Base-by-base conservation (phyloP, 192 early-diverging fungal species). In the Backusella circina region DNA sequence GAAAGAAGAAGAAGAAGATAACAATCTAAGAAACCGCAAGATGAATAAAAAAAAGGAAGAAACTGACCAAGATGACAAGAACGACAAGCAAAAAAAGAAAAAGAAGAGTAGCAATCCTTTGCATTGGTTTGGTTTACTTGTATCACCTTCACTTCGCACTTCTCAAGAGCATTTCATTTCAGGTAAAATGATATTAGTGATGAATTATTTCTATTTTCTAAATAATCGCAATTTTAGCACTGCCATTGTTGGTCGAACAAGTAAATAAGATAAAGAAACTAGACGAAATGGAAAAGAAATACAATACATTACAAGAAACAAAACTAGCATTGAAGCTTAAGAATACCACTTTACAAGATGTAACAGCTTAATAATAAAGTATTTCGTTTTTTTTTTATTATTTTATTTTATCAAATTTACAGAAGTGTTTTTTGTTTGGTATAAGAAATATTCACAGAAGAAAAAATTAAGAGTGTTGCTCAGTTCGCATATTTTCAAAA, bases 121-220 rank as follows among this genome's bases (percentile, higher is more conserved):
- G 37, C 71, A 79, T 68, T 85, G 84, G 84, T 85, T 85, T 78
- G 84, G 84, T 5, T n/a, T 84, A 10, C 76, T 85, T 41, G 84
- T 85, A 31, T 76, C 84, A 18, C 44, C 80, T 12, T 82, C 82
- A 12, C 44, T 85, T 61, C 73, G 80, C 23, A 81, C 76, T 2
- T 67, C 79, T 13, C 84, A 85, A 36, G 57, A 68, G 10, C 74
- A 78, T 44, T 85, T 85, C 26, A 79, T 80, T 50, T 74, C 67
- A 61, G 76, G 84, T 85, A 74, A 50, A 61, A 15, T 16, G 31
- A 23, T 9, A 44, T 18, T 1, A n/a, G 7, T 26, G 51, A 44
- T 9, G 7, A 26, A 32, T 68, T 67, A 16, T 47, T 12, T 72
- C 2, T 2, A 47, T 32, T 36, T 44, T 70, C 26, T 38, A 38